These are phyloP conservation scores for Cystobasidium ongulense DNA, from an alignment of 768 basidiomycete genomes.

Conservation along the genomic window DNA sequence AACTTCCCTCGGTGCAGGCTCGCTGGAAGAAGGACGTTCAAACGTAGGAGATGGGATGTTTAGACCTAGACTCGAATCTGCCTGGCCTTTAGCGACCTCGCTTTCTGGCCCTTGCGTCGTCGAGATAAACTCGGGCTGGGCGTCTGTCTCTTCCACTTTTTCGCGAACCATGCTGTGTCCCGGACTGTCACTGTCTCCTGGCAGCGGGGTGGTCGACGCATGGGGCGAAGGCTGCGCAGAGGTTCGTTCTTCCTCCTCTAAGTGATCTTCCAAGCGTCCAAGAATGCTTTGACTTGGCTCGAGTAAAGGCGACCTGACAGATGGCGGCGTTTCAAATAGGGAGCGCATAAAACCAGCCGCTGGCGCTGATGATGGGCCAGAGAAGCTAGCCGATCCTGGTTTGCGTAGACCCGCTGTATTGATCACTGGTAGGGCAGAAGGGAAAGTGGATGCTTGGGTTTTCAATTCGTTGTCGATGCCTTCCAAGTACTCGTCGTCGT, in stretches of 20 bases:
- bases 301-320: neutral
- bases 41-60: neutral
- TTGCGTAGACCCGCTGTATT: neutral
- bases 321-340: neutral
- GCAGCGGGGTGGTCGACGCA: neutral
- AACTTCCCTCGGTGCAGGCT: neutral
- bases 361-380: conserved; percentile 15
- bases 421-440: neutral
- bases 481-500: conserved; percentile 16
- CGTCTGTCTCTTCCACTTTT: neutral
- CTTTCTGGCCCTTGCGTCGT: neutral
- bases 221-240: neutral
- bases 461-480: conserved; percentile 15
- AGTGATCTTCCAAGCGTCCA: conserved; percentile 1
- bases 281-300: conserved; percentile 11
- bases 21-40: neutral
- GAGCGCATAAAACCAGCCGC: conserved; percentile 6
- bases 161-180: neutral
- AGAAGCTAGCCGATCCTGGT: neutral
- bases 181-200: neutral
- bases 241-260: conserved; percentile 8
- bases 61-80: neutral
- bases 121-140: neutral
- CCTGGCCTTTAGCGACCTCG: neutral
- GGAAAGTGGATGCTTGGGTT: neutral